Evolutionary conservation across 73 alveolate genomes (phyloP), one percentile per base, ranked within the genome.

Genomic region (Paramecium bursaria): DNA sequence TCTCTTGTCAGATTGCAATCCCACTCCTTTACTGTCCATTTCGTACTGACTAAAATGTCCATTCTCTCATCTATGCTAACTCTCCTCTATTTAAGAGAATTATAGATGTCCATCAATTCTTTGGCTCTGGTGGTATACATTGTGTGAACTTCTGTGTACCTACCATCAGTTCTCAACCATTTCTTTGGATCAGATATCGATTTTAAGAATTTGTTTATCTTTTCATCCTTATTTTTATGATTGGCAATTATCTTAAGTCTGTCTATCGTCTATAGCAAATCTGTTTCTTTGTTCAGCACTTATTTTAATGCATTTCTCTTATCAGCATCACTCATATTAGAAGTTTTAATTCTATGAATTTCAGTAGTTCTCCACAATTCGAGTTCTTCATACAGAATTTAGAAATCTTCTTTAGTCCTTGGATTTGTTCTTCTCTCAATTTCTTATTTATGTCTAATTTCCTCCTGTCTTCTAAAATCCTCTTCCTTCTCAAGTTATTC

Each of bases 381-480:
- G 33, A 98, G 92, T 88, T 98, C 99, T 35, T 95, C 95, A 91
- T 95, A 95, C 60, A 98, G 92, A 46, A 96, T 95, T 60, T 91
- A 93, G 74, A 98, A 98, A 86, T 96, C 99, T 74, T 95, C 97
- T 47, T 92, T 88, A 15, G 98, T 93, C 87, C 94, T 95, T 0
- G 99, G 99, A 86, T 98, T 99, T 94, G 97, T 95, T 67, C 99
- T 87, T 31, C 99, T 80, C 92, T 97, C 99, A 4, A 98, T 97
- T 90, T 98, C 99, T 60, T 93, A 93, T 73, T 97, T 96, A 93
- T 97, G 99, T 74, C 93, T 95, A 50, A 87, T 91, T 51, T 98
- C 99, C 50, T 96, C 99, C 91, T 98, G 86, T 57, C 92, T 90
- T 73, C 98, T 92, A 73, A 91, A 86, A 53, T 95, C 98, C 74